Conservation (phyloP, 176 grass and related monocot genomes). For the Aegilops tauschii region DNA sequence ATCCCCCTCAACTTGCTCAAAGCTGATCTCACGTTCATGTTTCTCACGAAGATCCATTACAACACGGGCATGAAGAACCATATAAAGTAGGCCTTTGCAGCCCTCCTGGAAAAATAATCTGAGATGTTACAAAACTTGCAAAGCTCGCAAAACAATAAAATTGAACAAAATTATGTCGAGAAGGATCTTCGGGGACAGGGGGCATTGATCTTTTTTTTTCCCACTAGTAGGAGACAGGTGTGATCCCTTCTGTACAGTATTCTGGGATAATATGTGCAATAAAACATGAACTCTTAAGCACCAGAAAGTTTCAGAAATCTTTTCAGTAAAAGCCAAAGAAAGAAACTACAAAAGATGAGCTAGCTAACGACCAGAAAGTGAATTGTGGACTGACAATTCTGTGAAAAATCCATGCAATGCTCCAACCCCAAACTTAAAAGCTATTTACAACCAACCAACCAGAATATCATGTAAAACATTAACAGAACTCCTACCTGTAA, state of each 20-base stretch:
- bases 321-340: background rate
- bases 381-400: background rate
- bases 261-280: background rate
- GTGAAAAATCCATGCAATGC: background rate
- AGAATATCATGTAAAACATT: background rate
- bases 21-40: constrained; percentile 73
- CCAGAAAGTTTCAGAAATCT: background rate
- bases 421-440: background rate
- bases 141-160: background rate
- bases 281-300: background rate
- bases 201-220: background rate
- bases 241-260: background rate
- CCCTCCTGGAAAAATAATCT: constrained; percentile 60
- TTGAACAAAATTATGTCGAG: background rate
- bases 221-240: background rate
- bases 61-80: constrained; percentile 96
- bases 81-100: constrained; percentile 91
- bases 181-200: background rate
- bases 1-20: constrained; percentile 96
- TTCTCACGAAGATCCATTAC: constrained; percentile 89
- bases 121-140: constrained; percentile 7
- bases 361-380: background rate
- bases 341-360: background rate
- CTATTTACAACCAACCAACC: background rate
- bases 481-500: constrained; percentile 62